Percentiles rank a stretch among this genome's conserved stretches.
Evolutionary conservation across 108 stramenopile genomes (phyloP).

Genomic region (Nitzschia palea): DNA sequence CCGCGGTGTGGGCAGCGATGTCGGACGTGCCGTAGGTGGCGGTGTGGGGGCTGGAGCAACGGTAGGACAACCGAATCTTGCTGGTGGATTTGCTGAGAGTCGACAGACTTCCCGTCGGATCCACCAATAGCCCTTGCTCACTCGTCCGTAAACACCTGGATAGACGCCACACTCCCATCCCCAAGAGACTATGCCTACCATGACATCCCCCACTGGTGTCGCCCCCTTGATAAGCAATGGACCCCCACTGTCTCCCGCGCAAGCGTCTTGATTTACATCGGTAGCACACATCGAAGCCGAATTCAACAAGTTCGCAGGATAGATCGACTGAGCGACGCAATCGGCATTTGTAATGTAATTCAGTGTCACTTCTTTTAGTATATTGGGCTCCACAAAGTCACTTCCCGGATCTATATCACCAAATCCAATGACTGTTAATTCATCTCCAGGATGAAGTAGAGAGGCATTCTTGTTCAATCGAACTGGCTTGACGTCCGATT

Average conservation of each 20-base stretch:
- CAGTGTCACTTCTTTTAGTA: conserved; percentile 8
- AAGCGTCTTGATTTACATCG: conserved; percentile 5
- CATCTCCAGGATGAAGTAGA: neutral
- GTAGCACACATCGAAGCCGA: conserved; percentile 2
- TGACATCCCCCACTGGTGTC: conserved; percentile 8
- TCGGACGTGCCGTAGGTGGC: neutral
- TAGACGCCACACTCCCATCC: conserved; percentile 30
- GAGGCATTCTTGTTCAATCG: conserved; percentile 9
- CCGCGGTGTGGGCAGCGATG: neutral
- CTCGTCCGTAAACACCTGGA: conserved; percentile 16
- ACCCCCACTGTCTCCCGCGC: conserved; percentile 47
- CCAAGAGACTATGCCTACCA: conserved; percentile 45
- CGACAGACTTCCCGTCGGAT: conserved; percentile 9
- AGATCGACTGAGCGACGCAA: conserved; percentile 4
- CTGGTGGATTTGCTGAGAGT: conserved; percentile 14
- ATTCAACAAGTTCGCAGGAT: neutral
- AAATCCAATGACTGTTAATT: conserved; percentile 19
- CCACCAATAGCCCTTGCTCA: conserved; percentile 6
- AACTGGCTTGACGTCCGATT: conserved; percentile 5
- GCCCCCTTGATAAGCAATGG: conserved; percentile 32
- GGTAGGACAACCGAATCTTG: conserved; percentile 10
- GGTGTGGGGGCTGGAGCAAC: neutral
- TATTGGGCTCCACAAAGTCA: neutral
- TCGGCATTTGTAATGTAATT: conserved; percentile 3
- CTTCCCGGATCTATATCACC: conserved; percentile 15